Base-by-base conservation (phyloP, 140 eudicot species). In the Erigeron philadelphicus region DNA sequence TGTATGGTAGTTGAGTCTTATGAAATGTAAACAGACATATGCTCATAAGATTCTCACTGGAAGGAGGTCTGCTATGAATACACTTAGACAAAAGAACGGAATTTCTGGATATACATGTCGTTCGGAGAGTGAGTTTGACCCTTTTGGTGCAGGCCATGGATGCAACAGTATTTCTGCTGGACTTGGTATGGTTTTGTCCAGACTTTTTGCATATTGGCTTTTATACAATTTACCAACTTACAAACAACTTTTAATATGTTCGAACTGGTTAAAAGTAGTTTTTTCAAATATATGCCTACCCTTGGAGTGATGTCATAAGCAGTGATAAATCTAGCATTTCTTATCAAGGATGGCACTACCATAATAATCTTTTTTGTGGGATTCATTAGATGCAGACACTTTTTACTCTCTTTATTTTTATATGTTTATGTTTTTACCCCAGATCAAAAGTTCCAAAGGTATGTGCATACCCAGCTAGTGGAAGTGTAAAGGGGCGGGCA, bases 151-250 rank as follows among this genome's bases (percentile, higher is more conserved):
- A 63, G 98, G 86, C 47, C 98, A 92, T 76, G 98, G 98, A 75
- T 92, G 98, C 85, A 92, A 84, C 78, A 92, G 98, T 68, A 84
- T 92, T 68, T 92, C 98, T 45, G 95, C 98, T 53, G 98, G 96
- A 64, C 92, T 92, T 44, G 98, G 98, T 92, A 85, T n/a, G 48
- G 18, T 55, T 42, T 71, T 45, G 31, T 60, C 23, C 61, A 58
- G 1, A 38, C 62, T 45, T 61, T 62, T 17, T 46, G 4, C 61
- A 44, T 45, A 35, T 11, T 47, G 46, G 47, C 46, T 46, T 75
- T 31, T 9, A 23, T 25, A 9, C 40, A 50, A 35, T 16, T 17
- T 8, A 64, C 18, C 66, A 18, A 49, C 12, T 17, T 8, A 64
- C 38, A 57, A 18, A 49, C 12, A 12, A 9, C 40, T 11, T 41